Evolutionary conservation across 2,329 filamentous ascomycete genomes (phyloP).

Genomic region (Penicillium fuscoglaucum): DNA sequence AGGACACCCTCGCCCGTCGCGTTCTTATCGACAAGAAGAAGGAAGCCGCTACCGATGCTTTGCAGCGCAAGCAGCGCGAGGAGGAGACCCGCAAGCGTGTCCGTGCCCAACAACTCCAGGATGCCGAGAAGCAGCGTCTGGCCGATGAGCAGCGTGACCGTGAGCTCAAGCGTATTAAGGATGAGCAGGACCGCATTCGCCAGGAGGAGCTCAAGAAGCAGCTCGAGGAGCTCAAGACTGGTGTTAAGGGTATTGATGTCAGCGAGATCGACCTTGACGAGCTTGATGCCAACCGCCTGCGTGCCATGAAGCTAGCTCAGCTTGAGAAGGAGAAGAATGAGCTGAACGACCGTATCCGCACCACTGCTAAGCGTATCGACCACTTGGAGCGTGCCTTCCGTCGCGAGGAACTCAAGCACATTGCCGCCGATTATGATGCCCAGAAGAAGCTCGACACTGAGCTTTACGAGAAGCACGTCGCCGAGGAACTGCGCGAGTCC

Average conservation of each 20-base stretch:
- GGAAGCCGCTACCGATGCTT: constrained; percentile 85
- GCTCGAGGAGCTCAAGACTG: constrained; percentile 86
- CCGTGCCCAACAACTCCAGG: constrained; percentile 81
- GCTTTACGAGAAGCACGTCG: constrained; percentile 77
- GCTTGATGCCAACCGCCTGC: constrained; percentile 84
- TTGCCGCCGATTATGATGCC: constrained; percentile 77
- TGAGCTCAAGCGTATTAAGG: constrained; percentile 79
- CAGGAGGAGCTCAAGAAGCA: constrained; percentile 93
- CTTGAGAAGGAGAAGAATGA: constrained; percentile 98
- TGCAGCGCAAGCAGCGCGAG: constrained; percentile 87
- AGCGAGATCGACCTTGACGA: constrained; percentile 73
- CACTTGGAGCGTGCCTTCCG: constrained; percentile 96
- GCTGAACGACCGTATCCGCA: constrained; percentile 83
- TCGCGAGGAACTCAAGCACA: constrained; percentile 91
- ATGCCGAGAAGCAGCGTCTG: constrained; percentile 84
- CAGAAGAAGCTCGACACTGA: constrained; percentile 77
- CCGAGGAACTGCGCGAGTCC: constrained; percentile 74
- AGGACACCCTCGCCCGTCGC: constrained; percentile 79
- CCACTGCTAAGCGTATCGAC: constrained; percentile 93
- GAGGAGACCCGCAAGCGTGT: constrained; percentile 84
- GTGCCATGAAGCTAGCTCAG: constrained; percentile 91
- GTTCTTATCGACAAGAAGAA: constrained; percentile 95
- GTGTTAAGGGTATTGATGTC: constrained; percentile 76
- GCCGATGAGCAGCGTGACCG: constrained; percentile 91
- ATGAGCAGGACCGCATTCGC: constrained; percentile 84